These are phyloP conservation scores for Wickerhamomyces chambardii DNA, from an alignment of 805 yeast genomes.

Conservation along the genomic window DNA sequence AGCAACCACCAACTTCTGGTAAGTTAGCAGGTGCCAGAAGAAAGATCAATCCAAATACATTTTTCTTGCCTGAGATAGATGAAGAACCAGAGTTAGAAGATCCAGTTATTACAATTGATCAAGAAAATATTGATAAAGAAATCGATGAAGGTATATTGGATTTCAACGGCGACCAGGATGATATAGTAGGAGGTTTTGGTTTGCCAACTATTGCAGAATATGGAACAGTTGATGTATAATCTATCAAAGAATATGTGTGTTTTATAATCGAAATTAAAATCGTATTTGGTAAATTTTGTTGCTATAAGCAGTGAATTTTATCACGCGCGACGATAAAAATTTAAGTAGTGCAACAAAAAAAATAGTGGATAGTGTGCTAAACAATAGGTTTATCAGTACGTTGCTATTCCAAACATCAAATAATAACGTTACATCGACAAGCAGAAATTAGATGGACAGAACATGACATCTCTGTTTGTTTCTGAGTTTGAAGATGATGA, in stretches of 20 bases:
- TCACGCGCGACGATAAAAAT: no score
- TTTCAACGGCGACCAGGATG: no score
- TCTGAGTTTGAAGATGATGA: conserved; percentile 25
- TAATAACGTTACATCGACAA: no score
- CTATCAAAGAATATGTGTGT: conserved; percentile 21
- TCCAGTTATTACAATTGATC: conserved; percentile 15
- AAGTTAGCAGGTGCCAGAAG: conserved; percentile 67
- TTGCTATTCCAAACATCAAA: no score
- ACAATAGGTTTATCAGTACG: no score
- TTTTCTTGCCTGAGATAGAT: conserved; percentile 34
- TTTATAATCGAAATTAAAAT: no score
- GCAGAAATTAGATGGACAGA: not conserved
- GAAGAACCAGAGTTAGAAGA: conserved; percentile 12
- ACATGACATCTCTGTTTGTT: conserved; percentile 21
- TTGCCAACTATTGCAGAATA: conserved; percentile 27
- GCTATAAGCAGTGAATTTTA: no score
- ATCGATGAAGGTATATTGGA: no score
- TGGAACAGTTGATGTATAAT: conserved; percentile 27
- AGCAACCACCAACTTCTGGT: conserved; percentile 80
- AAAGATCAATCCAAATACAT: conserved; percentile 43
- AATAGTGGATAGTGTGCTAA: no score
- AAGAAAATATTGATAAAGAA: no score
- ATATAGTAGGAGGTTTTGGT: conserved; percentile 45
- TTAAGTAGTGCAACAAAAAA: no score
- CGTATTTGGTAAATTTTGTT: no score